phyloP scores from a whole-genome alignment of 2,329 filamentous ascomycete species.

The Fusarium protoensiforme region DNA sequence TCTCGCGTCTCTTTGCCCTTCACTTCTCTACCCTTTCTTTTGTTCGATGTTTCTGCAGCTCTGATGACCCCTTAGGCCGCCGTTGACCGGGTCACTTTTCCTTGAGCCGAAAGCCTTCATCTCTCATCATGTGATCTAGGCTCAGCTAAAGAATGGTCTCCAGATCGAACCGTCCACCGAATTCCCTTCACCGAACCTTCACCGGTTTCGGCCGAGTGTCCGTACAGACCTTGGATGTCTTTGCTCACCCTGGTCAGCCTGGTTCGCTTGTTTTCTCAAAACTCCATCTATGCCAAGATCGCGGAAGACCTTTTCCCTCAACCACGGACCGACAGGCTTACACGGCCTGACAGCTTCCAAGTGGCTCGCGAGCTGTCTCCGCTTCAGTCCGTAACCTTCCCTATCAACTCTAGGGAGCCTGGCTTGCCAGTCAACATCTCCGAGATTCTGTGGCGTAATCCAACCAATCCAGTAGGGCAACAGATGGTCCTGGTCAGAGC shows the following conservation, averaged over 20 bases:
- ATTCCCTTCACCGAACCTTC: conserved; percentile 8
- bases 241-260: not conserved
- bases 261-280: not conserved
- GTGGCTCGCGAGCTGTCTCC: not conserved
- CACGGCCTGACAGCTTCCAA: not conserved
- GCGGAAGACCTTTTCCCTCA: not conserved
- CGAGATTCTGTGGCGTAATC: conserved; percentile 10
- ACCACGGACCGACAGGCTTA: not conserved
- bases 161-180: not conserved
- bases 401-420: not conserved
- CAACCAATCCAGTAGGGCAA: conserved; percentile 12
- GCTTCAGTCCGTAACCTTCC: not conserved
- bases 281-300: not conserved
- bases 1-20: not conserved
- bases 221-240: not conserved
- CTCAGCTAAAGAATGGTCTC: not conserved
- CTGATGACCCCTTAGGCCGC: not conserved
- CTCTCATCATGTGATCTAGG: conserved; percentile 8
- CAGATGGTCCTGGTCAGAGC: conserved; percentile 1
- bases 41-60: not conserved
- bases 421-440: not conserved
- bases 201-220: conserved; percentile 9
- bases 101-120: not conserved
- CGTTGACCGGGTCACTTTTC: not conserved
- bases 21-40: not conserved